Percentiles rank a stretch among this genome's conserved stretches.
These are phyloP conservation scores for Neurospora sp. DNA, from an alignment of 495 filamentous ascomycete genomes.

Conservation along the genomic window DNA sequence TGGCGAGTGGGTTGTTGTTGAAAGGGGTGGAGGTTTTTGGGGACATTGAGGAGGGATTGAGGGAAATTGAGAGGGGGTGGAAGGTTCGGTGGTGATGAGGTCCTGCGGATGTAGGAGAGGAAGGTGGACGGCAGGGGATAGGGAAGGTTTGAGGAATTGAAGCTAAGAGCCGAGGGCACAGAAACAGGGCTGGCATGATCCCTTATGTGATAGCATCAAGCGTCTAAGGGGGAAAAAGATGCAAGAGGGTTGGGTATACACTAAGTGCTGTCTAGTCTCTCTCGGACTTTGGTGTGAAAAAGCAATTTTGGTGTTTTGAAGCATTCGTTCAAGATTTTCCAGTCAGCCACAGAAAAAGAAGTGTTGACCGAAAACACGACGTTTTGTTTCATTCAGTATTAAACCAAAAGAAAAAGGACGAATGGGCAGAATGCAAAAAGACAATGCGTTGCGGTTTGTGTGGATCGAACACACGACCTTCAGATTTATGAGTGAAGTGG, in stretches of 20 bases:
- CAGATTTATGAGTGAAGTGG: too few relatives aligned
- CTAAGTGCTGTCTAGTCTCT: background rate
- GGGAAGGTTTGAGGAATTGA: background rate
- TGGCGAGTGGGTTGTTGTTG: slow-evolving; percentile 54
- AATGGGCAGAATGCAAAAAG: background rate
- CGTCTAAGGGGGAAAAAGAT: background rate
- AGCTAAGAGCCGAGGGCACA: background rate
- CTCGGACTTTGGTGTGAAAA: background rate
- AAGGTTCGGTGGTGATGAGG: slow-evolving; percentile 1
- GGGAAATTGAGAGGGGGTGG: background rate
- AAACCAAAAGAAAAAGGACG: background rate
- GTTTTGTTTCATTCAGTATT: background rate
- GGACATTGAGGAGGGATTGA: slow-evolving; percentile 34
- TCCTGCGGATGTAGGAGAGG: background rate
- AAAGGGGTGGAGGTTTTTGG: slow-evolving; percentile 50
- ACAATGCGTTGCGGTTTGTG: background rate
- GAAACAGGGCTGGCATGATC: background rate
- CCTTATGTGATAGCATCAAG: background rate
- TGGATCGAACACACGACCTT: background rate
- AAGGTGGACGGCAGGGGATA: background rate
- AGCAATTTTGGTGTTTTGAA: background rate
- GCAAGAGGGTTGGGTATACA: background rate
- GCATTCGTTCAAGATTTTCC: background rate
- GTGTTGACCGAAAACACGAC: background rate
- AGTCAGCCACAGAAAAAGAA: background rate